phyloP scores from a whole-genome alignment of 2,329 filamentous ascomycete genomes.

The Phoma sp. region DNA sequence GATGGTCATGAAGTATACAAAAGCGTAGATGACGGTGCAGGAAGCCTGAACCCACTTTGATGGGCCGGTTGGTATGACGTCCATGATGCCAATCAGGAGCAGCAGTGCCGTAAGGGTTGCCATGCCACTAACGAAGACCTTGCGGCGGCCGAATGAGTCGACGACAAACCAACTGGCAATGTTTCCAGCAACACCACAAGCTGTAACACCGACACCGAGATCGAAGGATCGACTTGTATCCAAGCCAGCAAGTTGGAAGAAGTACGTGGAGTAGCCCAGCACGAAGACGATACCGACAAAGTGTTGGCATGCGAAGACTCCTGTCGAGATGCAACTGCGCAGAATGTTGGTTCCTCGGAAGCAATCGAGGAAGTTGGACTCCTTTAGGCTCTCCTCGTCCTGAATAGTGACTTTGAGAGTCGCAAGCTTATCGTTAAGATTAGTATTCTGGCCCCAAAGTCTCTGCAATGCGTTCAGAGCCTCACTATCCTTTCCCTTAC shows the following conservation, averaged over 20 bases:
- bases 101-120: slow-evolving; percentile 64
- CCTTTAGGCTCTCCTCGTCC: slow-evolving; percentile 70
- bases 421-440: slow-evolving; percentile 50
- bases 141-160: slow-evolving; percentile 74
- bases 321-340: slow-evolving; percentile 71
- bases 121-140: slow-evolving; percentile 72
- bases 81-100: slow-evolving; percentile 79
- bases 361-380: slow-evolving; percentile 78
- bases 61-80: slow-evolving; percentile 56
- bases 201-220: slow-evolving; percentile 60
- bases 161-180: slow-evolving; percentile 80
- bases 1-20: slow-evolving; percentile 82
- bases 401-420: slow-evolving; percentile 77
- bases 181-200: slow-evolving; percentile 74
- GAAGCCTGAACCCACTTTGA: slow-evolving; percentile 46
- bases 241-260: slow-evolving; percentile 52
- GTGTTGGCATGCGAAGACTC: slow-evolving; percentile 52
- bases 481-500: slow-evolving; percentile 65
- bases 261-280: slow-evolving; percentile 54
- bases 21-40: slow-evolving; percentile 49
- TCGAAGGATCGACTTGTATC: slow-evolving; percentile 44
- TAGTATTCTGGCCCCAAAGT: slow-evolving; percentile 58
- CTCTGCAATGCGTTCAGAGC: slow-evolving; percentile 69
- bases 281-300: slow-evolving; percentile 51
- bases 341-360: slow-evolving; percentile 78